Evolutionary conservation across 768 basidiomycete species (phyloP).

Genomic region (Leccinum ochraceum): DNA sequence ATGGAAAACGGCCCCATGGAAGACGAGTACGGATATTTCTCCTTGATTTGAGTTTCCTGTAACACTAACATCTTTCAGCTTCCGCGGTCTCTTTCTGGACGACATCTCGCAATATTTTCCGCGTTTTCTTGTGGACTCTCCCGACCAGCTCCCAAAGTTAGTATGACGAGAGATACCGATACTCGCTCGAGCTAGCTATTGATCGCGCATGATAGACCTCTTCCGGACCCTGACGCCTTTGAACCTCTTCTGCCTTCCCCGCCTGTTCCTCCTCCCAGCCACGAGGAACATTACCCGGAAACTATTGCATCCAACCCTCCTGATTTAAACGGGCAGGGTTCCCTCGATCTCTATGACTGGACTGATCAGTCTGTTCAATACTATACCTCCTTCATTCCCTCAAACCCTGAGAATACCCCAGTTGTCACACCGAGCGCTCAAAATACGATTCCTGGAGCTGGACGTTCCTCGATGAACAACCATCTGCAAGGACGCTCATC

Average conservation of each 20-base stretch:
- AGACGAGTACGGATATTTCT: not conserved
- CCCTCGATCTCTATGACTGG: not conserved
- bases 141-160: not conserved
- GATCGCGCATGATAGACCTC: not conserved
- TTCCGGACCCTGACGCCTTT: not conserved
- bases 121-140: not conserved
- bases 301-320: not conserved
- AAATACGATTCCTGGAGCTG: fast-evolving
- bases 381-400: not conserved
- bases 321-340: not conserved
- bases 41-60: not conserved
- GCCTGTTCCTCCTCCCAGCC: too few relatives aligned
- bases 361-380: not conserved
- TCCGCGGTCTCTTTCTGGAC: not conserved
- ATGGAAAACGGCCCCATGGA: not conserved
- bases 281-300: not conserved
- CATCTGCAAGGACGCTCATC: not conserved
- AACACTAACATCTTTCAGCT: not conserved
- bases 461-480: too few relatives aligned
- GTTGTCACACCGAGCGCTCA: not conserved
- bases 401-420: not conserved
- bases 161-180: not conserved
- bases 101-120: not conserved
- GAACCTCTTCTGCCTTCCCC: not conserved
- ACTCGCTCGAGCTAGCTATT: not conserved